These are phyloP conservation scores for Neurospora sp. DNA, from an alignment of 495 filamentous ascomycete species.

Conservation along the genomic window DNA sequence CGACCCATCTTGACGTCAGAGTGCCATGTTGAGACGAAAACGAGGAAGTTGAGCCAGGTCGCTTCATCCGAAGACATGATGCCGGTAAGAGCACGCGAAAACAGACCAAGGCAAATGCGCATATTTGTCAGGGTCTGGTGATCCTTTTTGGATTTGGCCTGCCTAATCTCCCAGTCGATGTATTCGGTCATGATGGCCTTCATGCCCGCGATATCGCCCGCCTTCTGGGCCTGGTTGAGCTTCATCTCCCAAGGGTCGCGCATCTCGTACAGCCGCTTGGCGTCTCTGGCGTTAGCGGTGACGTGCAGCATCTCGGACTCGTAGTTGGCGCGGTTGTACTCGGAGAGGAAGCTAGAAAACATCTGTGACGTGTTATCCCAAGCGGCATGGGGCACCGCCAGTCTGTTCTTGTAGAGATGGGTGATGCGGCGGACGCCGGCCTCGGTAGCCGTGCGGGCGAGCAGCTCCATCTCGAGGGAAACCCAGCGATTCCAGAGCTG, in stretches of 20 bases:
- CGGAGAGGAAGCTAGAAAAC: slow-evolving; percentile 73
- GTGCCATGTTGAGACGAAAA: slow-evolving; percentile 47
- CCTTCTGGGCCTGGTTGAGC: slow-evolving; percentile 48
- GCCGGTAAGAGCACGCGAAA: slow-evolving; percentile 59
- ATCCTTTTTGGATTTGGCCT: slow-evolving; percentile 40
- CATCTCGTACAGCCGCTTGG: slow-evolving; percentile 56
- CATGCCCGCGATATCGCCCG: slow-evolving; percentile 46
- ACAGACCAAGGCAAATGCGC: slow-evolving; percentile 61
- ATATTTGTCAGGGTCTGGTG: slow-evolving; percentile 33
- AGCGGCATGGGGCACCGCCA: slow-evolving; percentile 68
- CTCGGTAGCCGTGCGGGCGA: slow-evolving; percentile 42
- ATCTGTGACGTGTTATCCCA: slow-evolving; percentile 79
- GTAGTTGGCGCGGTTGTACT: slow-evolving; percentile 63
- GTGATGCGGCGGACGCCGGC: slow-evolving; percentile 55
- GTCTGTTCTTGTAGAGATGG: slow-evolving; percentile 59
- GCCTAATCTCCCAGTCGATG: slow-evolving; percentile 68
- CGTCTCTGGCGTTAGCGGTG: slow-evolving; percentile 51
- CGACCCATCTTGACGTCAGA: slow-evolving; percentile 22
- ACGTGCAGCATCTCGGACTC: slow-evolving; percentile 70
- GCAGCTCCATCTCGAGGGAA: slow-evolving; percentile 45
- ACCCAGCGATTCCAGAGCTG: slow-evolving; percentile 82
- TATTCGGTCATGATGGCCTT: slow-evolving; percentile 61
- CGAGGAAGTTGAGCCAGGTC: slow-evolving; percentile 74
- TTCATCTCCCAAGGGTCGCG: slow-evolving; percentile 65
- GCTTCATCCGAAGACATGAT: slow-evolving; percentile 57